These are phyloP conservation scores for Trichodelitschia bisporula DNA, from an alignment of 495 filamentous ascomycete species.

Conservation along the genomic window DNA sequence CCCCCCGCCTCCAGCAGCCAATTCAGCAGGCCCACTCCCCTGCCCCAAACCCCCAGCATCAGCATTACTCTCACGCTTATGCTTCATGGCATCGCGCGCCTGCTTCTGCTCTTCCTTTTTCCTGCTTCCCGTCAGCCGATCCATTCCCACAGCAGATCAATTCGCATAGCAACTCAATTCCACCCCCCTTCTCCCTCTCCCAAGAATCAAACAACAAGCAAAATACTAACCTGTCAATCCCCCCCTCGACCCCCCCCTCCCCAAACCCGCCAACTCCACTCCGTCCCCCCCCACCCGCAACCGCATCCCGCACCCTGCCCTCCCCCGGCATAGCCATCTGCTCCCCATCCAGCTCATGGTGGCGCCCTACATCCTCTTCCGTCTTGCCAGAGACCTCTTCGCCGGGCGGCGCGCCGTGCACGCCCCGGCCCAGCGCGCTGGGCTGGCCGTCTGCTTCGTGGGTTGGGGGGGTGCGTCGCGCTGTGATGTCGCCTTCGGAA, in stretches of 20 bases:
- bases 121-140: constrained; percentile 7
- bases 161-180: neutral
- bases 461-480: constrained; percentile 11
- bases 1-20: constrained; percentile 12
- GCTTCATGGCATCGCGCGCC: constrained; percentile 11
- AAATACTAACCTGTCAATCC: constrained; percentile 14
- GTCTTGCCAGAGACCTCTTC: constrained; percentile 12
- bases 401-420: constrained; percentile 13
- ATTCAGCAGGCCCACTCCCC: constrained; percentile 17
- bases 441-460: constrained; percentile 9
- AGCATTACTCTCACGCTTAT: constrained; percentile 9
- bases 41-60: constrained; percentile 17
- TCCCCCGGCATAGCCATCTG: constrained; percentile 17
- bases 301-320: constrained; percentile 14
- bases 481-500: constrained; percentile 2
- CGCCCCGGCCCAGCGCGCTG: constrained; percentile 11
- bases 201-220: constrained; percentile 1
- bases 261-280: constrained; percentile 7
- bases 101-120: constrained; percentile 20
- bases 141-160: no score
- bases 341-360: constrained; percentile 16
- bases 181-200: neutral
- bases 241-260: constrained; percentile 12
- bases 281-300: constrained; percentile 7
- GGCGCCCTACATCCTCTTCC: constrained; percentile 14